Evolutionary conservation across 495 filamentous ascomycete species (phyloP).

Genomic region (Neurospora sublineolata): DNA sequence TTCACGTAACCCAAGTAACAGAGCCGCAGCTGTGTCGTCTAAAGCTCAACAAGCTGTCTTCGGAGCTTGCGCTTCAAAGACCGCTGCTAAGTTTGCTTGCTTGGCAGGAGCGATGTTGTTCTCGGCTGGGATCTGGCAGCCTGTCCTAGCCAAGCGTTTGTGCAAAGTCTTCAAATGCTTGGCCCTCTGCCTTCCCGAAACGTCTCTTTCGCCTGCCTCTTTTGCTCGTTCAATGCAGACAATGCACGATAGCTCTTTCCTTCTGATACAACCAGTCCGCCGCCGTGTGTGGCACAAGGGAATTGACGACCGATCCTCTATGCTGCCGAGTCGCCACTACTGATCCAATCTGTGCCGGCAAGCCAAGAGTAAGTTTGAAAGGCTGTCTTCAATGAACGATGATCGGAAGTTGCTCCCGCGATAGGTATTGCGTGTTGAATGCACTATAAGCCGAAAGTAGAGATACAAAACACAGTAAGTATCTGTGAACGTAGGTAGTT

Average conservation of each 20-base stretch:
- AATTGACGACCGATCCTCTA: not conserved
- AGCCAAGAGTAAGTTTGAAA: not conserved
- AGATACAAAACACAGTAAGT: not conserved
- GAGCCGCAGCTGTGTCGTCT: not conserved
- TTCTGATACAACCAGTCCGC: not conserved
- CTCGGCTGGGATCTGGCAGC: not conserved
- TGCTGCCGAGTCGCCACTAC: not conserved
- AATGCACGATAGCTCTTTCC: not conserved
- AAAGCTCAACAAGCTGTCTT: not conserved
- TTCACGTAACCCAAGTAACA: not conserved
- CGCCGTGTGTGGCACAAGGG: not conserved
- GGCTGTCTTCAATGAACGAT: not conserved
- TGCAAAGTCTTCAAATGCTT: not conserved
- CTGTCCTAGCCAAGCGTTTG: not conserved
- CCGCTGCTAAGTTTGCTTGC: not conserved
- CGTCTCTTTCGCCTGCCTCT: not conserved
- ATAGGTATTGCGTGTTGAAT: not conserved
- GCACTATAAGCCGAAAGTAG: not conserved
- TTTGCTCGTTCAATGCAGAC: not conserved
- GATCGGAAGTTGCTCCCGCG: not conserved
- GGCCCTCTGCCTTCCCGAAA: not conserved
- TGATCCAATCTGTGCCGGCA: not conserved
- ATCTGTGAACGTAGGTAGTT: not conserved
- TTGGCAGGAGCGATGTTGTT: not conserved
- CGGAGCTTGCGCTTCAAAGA: not conserved